phyloP scores from a whole-genome alignment of 2,329 filamentous ascomycete species.

The Aureobasidium uvarum region DNA sequence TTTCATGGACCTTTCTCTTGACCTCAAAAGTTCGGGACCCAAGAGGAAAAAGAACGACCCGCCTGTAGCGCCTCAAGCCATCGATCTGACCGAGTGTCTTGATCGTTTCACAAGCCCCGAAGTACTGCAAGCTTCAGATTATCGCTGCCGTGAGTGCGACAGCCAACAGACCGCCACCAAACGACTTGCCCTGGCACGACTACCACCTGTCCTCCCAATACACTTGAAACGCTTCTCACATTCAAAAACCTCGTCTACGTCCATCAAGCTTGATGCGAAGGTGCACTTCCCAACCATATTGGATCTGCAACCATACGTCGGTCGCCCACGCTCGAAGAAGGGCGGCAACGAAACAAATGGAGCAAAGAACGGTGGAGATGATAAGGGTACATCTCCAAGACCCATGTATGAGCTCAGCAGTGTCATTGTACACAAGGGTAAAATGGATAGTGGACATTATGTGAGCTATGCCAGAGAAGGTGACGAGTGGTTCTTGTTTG shows the following conservation, averaged over 20 bases:
- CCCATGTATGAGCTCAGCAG: conserved; percentile 85
- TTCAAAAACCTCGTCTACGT: conserved; percentile 62
- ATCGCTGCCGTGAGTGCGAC: conserved; percentile 79
- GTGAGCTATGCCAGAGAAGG: conserved; percentile 83
- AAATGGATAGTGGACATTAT: conserved; percentile 90
- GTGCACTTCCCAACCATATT: conserved; percentile 83
- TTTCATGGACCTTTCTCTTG: conserved; percentile 85
- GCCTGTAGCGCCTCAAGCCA: conserved; percentile 34
- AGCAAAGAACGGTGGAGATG: conserved; percentile 46
- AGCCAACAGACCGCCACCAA: conserved; percentile 74
- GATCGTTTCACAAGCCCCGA: conserved; percentile 86
- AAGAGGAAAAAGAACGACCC: conserved; percentile 55
- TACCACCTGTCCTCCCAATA: conserved; percentile 87
- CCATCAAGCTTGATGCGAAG: conserved; percentile 81
- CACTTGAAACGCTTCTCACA: conserved; percentile 67
- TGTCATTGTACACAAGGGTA: conserved; percentile 89
- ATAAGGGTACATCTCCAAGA: conserved; percentile 39
- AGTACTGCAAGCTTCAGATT: conserved; percentile 70
- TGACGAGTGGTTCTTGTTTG: conserved; percentile 91
- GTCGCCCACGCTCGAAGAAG: conserved; percentile 45
- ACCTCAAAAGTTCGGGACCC: conserved; percentile 62
- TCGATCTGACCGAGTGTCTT: conserved; percentile 61
- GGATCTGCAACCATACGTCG: conserved; percentile 89
- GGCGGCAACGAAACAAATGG: conserved; percentile 45
- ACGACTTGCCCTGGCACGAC: conserved; percentile 75